phyloP scores from a whole-genome alignment of 495 filamentous ascomycete species.

The Schizothecium vesticola region DNA sequence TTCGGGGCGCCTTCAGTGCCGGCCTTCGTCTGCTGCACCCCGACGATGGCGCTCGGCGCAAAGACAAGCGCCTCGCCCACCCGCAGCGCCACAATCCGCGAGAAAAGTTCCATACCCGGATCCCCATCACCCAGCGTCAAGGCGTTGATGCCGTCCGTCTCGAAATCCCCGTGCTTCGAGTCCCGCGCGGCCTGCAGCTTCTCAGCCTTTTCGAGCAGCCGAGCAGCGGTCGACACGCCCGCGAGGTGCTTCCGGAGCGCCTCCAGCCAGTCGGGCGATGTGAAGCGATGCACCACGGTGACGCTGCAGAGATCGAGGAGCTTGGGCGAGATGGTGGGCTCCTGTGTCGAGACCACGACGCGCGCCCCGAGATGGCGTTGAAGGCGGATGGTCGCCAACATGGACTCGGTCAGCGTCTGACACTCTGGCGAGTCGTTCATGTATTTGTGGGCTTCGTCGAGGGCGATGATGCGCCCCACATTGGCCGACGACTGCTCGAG shows the following conservation, averaged over 20 bases:
- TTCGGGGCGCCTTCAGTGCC: constrained; percentile 5
- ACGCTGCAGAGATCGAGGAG: constrained; percentile 68
- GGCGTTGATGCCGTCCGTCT: constrained; percentile 4
- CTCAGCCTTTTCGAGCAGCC: constrained; percentile 19
- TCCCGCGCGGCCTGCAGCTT: not conserved
- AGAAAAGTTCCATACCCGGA: constrained; percentile 41
- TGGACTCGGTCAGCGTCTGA: constrained; percentile 56
- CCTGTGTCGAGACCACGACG: constrained; percentile 70
- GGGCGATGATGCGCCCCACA: constrained; percentile 37
- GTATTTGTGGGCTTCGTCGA: constrained; percentile 41
- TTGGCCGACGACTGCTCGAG: constrained; percentile 42
- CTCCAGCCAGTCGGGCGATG: constrained; percentile 61
- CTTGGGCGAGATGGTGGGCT: constrained; percentile 65
- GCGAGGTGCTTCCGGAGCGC: constrained; percentile 60
- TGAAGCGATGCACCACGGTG: constrained; percentile 71
- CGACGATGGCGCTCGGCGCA: constrained; percentile 53
- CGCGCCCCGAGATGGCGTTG: constrained; percentile 65
- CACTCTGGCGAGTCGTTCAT: constrained; percentile 36
- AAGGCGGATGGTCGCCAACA: constrained; percentile 60
- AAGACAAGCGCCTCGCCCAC: constrained; percentile 65
- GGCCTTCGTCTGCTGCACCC: constrained; percentile 23
- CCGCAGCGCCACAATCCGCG: constrained; percentile 51
- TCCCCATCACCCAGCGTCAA: constrained; percentile 23
- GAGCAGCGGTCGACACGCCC: constrained; percentile 30
- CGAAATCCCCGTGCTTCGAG: not conserved